phyloP scores from a whole-genome alignment of 805 yeast species.

The Hanseniaspora jakobsenii region DNA sequence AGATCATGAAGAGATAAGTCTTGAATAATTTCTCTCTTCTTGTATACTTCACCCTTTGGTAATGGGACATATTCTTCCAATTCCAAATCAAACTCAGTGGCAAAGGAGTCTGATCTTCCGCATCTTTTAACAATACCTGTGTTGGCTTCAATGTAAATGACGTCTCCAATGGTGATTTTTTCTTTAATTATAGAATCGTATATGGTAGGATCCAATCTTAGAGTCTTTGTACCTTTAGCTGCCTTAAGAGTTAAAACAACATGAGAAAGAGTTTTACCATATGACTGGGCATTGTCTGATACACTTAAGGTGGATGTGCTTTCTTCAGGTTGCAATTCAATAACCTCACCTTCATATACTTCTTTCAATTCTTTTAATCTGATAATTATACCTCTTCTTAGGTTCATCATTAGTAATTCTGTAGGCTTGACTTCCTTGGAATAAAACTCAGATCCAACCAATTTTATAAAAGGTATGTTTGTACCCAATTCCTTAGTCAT shows the following conservation, averaged over 20 bases:
- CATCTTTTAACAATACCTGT: constrained; percentile 96
- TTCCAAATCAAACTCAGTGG: constrained; percentile 95
- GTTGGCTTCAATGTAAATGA: constrained; percentile 90
- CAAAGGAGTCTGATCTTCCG: constrained; percentile 96
- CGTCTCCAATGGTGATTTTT: constrained; percentile 89
- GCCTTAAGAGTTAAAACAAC: constrained; percentile 89
- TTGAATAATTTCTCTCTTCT: constrained; percentile 94
- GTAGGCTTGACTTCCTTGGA: constrained; percentile 97
- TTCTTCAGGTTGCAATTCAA: constrained; percentile 90
- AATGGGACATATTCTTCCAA: constrained; percentile 97
- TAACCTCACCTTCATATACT: constrained; percentile 96
- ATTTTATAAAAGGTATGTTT: constrained; percentile 94
- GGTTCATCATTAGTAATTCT: constrained; percentile 89
- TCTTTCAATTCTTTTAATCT: constrained; percentile 95
- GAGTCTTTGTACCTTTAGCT: constrained; percentile 79
- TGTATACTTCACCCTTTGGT: constrained; percentile 98
- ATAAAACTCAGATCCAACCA: constrained; percentile 87
- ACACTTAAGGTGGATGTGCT: constrained; percentile 88
- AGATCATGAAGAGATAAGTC: constrained; percentile 93
- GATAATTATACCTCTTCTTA: constrained; percentile 90
- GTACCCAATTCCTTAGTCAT: constrained; percentile 93
- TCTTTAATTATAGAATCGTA: constrained; percentile 93
- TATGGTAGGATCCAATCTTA: constrained; percentile 81
- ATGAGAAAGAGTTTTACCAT: constrained; percentile 91
- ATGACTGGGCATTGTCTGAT: constrained; percentile 39